Evolutionary conservation across 1,139 yeast species (phyloP).

Genomic region (Arxiozyma telluris): DNA sequence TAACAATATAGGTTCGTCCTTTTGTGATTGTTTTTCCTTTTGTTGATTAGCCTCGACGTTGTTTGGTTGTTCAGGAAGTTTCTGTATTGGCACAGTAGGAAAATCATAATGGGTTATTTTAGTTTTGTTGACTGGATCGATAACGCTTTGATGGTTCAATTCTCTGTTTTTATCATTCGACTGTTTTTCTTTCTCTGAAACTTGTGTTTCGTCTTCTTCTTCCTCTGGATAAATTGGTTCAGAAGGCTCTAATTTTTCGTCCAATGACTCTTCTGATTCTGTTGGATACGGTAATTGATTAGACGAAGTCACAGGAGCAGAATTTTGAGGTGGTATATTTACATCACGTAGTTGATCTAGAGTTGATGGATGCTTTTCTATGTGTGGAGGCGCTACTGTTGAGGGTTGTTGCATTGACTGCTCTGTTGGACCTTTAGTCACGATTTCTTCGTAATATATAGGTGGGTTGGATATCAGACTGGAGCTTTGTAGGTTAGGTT

Average conservation of each 20-base stretch:
- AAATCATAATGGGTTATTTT: conserved; percentile 33
- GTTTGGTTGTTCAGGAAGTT: conserved; percentile 13
- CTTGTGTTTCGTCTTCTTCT: conserved; percentile 14
- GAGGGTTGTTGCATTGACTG: not conserved
- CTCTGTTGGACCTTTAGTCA: not conserved
- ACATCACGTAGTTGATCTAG: not conserved
- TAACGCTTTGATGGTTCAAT: conserved; percentile 1
- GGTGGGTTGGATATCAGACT: not conserved
- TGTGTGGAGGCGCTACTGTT: not conserved
- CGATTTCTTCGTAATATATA: not conserved
- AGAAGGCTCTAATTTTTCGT: conserved; percentile 14
- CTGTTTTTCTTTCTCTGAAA: conserved; percentile 1
- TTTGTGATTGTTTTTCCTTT: conserved; percentile 9
- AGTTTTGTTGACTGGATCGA: not conserved
- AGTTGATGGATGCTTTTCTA: not conserved
- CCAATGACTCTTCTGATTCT: conserved; percentile 12
- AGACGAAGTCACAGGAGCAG: not conserved
- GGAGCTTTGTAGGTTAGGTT: not conserved
- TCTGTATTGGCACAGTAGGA: conserved; percentile 34
- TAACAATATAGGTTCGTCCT: conserved; percentile 29
- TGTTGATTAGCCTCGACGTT: conserved; percentile 4
- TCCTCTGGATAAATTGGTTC: conserved; percentile 19
- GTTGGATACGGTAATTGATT: conserved; percentile 4
- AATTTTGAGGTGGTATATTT: not conserved
- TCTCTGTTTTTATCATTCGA: conserved; percentile 2